A percentile compares a stretch with the other conserved stretches of the same genome.
phyloP scores from a whole-genome alignment of 2,329 filamentous ascomycete genomes.

The Xylaria sp. region DNA sequence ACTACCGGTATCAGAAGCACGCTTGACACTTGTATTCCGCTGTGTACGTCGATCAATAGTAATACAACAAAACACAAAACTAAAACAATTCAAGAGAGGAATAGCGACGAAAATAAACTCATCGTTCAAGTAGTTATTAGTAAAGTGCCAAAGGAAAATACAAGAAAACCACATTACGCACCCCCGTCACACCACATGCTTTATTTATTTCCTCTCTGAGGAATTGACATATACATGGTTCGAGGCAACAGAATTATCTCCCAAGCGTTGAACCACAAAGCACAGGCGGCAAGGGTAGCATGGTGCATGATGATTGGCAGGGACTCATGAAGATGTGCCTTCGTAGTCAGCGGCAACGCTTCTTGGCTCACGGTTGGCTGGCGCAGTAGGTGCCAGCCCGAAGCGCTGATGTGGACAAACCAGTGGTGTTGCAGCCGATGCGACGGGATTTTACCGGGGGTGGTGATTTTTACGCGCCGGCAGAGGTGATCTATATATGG shows the following conservation, averaged over 20 bases:
- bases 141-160: not conserved
- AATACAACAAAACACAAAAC: not conserved
- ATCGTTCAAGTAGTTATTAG: not conserved
- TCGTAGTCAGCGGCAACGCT: conserved; percentile 23
- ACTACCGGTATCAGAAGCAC: not conserved
- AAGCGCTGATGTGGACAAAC: conserved; percentile 35
- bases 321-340: not conserved
- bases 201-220: not conserved
- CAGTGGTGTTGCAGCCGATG: too few relatives aligned
- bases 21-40: not conserved
- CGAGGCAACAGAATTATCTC: not conserved
- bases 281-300: not conserved
- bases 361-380: conserved; percentile 39
- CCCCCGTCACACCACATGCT: not conserved
- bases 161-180: not conserved
- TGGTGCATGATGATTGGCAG: conserved; percentile 36
- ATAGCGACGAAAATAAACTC: not conserved
- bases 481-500: not conserved
- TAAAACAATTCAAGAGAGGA: not conserved
- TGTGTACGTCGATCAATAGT: too few relatives aligned
- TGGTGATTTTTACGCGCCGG: conserved; percentile 9
- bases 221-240: not conserved
- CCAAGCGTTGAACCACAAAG: not conserved
- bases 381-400: conserved; percentile 3
- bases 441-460: not conserved